Evolutionary conservation across 164 flowering plant genomes (phyloP).

Genomic region (Umbilicus rupestris): DNA sequence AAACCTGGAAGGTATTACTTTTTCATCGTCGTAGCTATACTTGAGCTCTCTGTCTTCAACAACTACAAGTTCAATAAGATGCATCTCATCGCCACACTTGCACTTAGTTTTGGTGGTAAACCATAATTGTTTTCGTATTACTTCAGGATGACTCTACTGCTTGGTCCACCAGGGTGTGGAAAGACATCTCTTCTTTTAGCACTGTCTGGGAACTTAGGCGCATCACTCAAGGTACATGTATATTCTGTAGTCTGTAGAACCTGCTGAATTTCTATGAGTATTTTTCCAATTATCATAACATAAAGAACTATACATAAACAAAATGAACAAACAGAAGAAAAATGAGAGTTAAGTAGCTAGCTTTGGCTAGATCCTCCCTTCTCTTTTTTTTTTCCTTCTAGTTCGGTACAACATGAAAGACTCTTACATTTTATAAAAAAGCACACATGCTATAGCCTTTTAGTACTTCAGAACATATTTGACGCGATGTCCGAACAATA

Average conservation of each 20-base stretch:
- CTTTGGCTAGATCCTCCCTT: background rate
- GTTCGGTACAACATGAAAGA: background rate
- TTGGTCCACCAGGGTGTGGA: constrained; percentile 44
- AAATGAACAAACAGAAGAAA: background rate
- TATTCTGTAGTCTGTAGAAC: background rate
- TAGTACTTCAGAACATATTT: background rate
- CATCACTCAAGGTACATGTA: constrained; percentile 24
- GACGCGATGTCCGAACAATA: background rate
- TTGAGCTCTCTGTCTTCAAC: background rate
- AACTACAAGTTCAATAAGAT: background rate
- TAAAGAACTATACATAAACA: background rate
- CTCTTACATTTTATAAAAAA: background rate
- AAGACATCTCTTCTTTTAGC: constrained; percentile 33
- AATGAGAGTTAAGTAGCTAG: background rate
- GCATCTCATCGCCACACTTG: background rate
- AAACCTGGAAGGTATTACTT: constrained; percentile 31
- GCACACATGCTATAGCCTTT: background rate
- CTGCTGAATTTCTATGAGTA: background rate
- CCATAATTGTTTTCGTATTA: background rate
- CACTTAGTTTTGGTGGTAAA: background rate
- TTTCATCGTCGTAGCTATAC: background rate
- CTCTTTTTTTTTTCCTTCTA: background rate
- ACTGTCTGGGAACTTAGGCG: constrained; percentile 27
- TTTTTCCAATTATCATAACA: background rate
- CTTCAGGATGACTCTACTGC: constrained; percentile 35